Evolutionary conservation across 257 asterid species (phyloP), one percentile per base, ranked within the genome.

Genomic region (Oldenlandia corymbosa): DNA sequence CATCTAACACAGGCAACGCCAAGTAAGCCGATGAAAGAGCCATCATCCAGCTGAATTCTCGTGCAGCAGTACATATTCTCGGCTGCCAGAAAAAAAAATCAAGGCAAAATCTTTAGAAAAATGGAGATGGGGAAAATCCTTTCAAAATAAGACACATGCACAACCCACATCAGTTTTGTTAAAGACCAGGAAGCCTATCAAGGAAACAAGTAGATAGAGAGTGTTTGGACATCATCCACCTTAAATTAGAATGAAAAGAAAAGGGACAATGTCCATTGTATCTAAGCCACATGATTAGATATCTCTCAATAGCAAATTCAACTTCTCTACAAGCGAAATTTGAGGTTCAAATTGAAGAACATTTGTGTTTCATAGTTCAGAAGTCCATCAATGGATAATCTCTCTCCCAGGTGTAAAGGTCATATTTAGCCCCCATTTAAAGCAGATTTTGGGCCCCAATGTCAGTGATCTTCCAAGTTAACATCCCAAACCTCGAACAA

Each of bases 31-130:
- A 11, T 30, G 30, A 58, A 36, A 9, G 24, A 74, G 58, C 60
- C 55, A 65, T 88, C 82, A 77, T 67, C 76, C 65, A 57, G 88
- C 63, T 20, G 99, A 92, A 69, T 92, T 85, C 81, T 92, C 99
- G 7, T 92, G 99, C 45, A 92, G 85, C 32, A 92, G 69, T 43
- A 92, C 96, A 53, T 92, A 92, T 80, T 92, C 99, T 3, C 96
- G 97, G 88, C 99, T 92, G 93, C 81, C 47, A 4, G 16, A 28
- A 28, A 71, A 76, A 73, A 34, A 24, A 18, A 53, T 10, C 10
- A 7, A 18, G 20, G 32, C 34, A 21, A 9, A 4, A 48, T 13
- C 10, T 1, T 30, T 62, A 62, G 9, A 10, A 32, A n/a, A n/a
- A n/a, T n/a, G n/a, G n/a, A n/a, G n/a, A n/a, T n/a, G n/a, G n/a